These are phyloP conservation scores for Jatropha multifida DNA, from an alignment of 441 rosid genomes.

Conservation along the genomic window DNA sequence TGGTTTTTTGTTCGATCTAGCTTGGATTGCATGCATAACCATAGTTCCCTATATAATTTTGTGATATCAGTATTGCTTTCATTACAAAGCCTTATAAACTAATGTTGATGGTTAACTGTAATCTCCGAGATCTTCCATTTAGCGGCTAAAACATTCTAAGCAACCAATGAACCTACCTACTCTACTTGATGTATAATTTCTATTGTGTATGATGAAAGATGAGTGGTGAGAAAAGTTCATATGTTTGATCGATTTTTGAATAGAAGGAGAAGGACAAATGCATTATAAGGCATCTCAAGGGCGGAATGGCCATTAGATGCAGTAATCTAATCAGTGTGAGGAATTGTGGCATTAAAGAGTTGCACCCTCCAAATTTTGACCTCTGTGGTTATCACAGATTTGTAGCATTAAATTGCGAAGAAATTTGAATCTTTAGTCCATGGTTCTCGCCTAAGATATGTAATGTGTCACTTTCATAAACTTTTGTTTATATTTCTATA, in stretches of 20 bases:
- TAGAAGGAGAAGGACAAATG: not conserved
- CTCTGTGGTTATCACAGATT: not conserved
- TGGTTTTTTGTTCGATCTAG: too few species aligned
- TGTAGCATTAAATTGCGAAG: not conserved
- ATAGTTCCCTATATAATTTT: too few species aligned
- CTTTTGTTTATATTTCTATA: conserved; percentile 2
- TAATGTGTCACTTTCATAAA: not conserved
- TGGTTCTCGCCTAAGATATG: not conserved
- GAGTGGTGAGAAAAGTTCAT: too few species aligned
- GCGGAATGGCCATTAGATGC: too few species aligned
- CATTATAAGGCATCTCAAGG: too few species aligned
- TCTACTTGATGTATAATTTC: not conserved
- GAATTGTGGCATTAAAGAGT: not conserved
- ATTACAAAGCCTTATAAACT: too few species aligned
- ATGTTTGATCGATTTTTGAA: not conserved
- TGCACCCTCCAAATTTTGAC: not conserved
- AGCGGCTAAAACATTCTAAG: not conserved
- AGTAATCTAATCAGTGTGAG: not conserved
- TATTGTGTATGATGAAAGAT: too few species aligned
- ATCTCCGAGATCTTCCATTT: not conserved
- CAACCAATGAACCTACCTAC: not conserved
- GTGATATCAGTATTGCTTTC: too few species aligned
- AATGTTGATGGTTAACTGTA: too few species aligned
- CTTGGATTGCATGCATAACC: not conserved
- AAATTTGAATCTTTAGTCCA: not conserved